These are phyloP conservation scores for Cucumis cinereus DNA, from an alignment of 306 rosid genomes.

Conservation along the genomic window DNA sequence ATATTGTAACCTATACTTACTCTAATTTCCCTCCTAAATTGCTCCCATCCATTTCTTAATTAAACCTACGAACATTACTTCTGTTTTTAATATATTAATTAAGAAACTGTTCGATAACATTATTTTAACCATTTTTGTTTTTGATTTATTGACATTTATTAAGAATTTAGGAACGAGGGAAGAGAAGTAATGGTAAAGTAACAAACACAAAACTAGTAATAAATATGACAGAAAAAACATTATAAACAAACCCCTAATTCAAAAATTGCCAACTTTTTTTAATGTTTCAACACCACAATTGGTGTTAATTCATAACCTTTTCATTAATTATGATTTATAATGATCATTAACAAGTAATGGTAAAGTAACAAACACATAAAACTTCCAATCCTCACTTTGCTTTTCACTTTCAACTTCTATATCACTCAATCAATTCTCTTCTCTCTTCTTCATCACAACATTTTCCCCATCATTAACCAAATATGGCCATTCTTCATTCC, in stretches of 20 bases:
- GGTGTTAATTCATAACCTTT: too few relatives aligned
- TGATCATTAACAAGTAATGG: not conserved
- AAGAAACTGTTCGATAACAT: too few relatives aligned
- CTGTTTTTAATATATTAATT: too few relatives aligned
- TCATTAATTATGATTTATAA: too few relatives aligned
- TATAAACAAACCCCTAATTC: too few relatives aligned
- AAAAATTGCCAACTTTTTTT: not conserved
- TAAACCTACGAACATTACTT: not conserved
- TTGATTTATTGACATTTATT: too few relatives aligned
- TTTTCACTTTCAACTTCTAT: not conserved
- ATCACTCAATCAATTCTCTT: not conserved
- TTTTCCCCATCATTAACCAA: not conserved
- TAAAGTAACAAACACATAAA: not conserved
- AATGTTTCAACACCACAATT: too few relatives aligned
- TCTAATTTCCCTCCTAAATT: not conserved
- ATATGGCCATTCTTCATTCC: conserved; percentile 37
- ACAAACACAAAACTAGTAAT: not conserved
- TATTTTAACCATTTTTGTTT: too few relatives aligned
- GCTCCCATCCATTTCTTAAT: not conserved
- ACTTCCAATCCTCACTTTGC: not conserved
- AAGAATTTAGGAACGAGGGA: too few relatives aligned
- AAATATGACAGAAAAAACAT: not conserved
- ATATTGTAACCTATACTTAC: not conserved
- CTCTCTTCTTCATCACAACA: too few relatives aligned
- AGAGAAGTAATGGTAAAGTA: too few relatives aligned